Evolutionary conservation across 306 rosid genomes (phyloP).

Genomic region (Malus domestica): DNA sequence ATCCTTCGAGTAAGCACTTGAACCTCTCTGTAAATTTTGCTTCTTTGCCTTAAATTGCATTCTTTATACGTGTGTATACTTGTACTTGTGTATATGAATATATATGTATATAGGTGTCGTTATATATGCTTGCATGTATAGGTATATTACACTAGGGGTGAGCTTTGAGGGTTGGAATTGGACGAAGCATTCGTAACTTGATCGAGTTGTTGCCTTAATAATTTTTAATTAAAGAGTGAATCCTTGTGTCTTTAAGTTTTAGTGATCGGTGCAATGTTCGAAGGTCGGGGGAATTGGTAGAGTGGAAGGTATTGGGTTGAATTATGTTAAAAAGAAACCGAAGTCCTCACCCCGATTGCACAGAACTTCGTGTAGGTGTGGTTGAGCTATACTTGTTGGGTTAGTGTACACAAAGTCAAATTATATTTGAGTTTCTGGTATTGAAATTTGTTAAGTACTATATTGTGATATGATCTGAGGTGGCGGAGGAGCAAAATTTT

Average conservation of each 20-base stretch:
- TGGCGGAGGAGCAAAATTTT: neutral
- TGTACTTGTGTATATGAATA: neutral
- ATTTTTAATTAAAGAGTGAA: neutral
- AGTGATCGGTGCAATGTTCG: neutral
- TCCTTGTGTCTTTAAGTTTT: neutral
- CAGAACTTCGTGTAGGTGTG: neutral
- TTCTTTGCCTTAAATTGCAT: neutral
- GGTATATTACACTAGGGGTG: neutral
- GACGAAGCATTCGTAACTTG: neutral
- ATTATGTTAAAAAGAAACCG: neutral
- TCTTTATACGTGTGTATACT: neutral
- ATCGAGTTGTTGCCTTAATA: neutral
- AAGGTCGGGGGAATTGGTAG: neutral
- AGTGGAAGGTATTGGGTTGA: neutral
- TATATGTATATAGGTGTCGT: neutral
- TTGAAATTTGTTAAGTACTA: neutral
- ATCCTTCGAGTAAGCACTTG: conserved; percentile 58
- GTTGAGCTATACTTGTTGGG: neutral
- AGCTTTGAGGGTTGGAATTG: neutral
- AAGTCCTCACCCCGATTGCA: neutral
- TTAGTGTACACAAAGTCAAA: neutral
- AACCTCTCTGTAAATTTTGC: neutral
- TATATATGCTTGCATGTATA: neutral
- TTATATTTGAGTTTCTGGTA: neutral
- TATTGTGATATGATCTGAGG: neutral